phyloP scores from a whole-genome alignment of 805 yeast genomes.

The Kurtzmaniella fragi region DNA sequence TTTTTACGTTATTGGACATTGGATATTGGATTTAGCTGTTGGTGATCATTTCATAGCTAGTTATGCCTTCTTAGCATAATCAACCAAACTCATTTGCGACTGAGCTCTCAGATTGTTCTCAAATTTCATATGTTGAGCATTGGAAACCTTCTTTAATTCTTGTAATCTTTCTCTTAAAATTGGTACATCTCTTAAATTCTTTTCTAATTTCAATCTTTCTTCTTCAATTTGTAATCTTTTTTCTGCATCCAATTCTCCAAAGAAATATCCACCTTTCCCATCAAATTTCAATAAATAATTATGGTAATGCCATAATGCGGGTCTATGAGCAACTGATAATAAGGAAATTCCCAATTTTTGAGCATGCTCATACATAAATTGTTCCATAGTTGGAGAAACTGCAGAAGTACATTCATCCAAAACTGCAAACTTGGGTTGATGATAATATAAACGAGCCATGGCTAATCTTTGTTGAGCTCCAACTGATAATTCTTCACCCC shows the following conservation, averaged over 20 bases:
- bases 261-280: constrained; percentile 69
- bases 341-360: constrained; percentile 74
- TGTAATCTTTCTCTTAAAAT: constrained; percentile 59
- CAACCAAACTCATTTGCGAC: no score
- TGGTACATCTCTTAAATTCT: constrained; percentile 65
- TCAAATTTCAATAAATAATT: constrained; percentile 76
- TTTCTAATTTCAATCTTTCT: constrained; percentile 68
- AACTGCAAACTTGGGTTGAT: constrained; percentile 88
- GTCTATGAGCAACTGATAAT: constrained; percentile 86
- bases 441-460: constrained; percentile 88
- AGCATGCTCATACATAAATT: constrained; percentile 81
- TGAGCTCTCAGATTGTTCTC: constrained; percentile 14
- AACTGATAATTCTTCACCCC: constrained; percentile 84
- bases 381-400: constrained; percentile 86
- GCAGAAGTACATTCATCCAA: constrained; percentile 95
- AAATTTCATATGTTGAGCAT: constrained; percentile 35
- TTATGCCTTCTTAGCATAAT: no score
- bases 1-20: no score
- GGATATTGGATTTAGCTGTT: no score
- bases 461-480: constrained; percentile 94
- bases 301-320: constrained; percentile 91
- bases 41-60: no score
- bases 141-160: constrained; percentile 53
- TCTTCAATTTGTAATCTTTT: constrained; percentile 71
- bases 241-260: constrained; percentile 63